Evolutionary conservation across 331 rosid species (phyloP), one percentile per base, ranked within the genome.

Genomic region (Quercus tomentella): DNA sequence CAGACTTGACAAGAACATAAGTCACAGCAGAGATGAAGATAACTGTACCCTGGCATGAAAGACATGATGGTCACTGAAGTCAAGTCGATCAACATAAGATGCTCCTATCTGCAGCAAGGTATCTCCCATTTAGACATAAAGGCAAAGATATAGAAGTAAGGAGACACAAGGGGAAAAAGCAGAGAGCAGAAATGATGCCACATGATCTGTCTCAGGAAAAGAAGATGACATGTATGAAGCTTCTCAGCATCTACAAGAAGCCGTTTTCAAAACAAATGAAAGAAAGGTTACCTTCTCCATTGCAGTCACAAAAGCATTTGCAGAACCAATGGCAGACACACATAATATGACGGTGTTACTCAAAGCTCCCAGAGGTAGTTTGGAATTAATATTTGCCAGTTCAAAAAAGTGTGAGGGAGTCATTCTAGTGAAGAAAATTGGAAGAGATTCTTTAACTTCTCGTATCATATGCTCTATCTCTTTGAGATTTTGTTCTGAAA

Each of bases 321-420:
- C 89, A 81, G 97, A 95, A 79, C 91, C 99, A 82, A 95, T 84
- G 74, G 97, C 97, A 65, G 97, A 91, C 73, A 91, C 86, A 2
- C 98, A 94, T 78, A 92, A 82, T 78, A 89, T 76, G 60, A 77
- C 41, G 55, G 87, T 85, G 63, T 84, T 61, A 21, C 62, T 69
- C 77, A 93, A 82, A 86, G 75, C 84, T 67, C 61, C 79, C 83
- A 95, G 62, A 14, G 89, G 74, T 78, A 89, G 76, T 79, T 74
- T 83, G 72, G 87, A 67, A 62, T 81, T 80, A 76, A 83, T 83
- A 75, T 23, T 79, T 78, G 91, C 80, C 82, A 86, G 89, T 22
- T 85, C 86, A 70, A 90, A 89, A 78, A 95, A 87, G 86, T 83
- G 80, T n/a, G 89, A 86, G 37, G 97, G 96, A 72, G 89, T 85